phyloP scores from a whole-genome alignment of 2,329 filamentous ascomycete genomes.

The Clonostachys rosea region DNA sequence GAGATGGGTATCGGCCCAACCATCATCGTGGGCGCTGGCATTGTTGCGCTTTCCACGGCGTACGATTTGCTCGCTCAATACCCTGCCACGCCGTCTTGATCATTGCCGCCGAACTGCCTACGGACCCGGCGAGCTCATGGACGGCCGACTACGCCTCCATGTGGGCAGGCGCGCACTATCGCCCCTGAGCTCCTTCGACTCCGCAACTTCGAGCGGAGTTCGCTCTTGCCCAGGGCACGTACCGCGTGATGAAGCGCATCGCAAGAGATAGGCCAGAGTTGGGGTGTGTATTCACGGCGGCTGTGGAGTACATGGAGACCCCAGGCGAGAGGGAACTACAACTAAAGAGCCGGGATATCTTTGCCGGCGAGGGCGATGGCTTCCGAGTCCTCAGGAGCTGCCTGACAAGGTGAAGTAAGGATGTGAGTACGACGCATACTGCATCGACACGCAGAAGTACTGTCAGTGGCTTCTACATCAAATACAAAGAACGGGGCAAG shows the following conservation, averaged over 20 bases:
- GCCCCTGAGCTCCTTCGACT: conserved; percentile 35
- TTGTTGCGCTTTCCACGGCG: no score
- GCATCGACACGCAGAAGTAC: conserved; percentile 44
- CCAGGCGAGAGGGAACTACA: conserved; percentile 17
- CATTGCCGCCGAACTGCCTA: no score
- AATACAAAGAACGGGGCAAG: no score
- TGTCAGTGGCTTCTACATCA: conserved; percentile 22
- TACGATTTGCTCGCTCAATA: no score
- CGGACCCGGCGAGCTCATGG: no score
- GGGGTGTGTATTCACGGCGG: conserved; percentile 22
- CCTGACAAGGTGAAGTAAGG: conserved; percentile 36
- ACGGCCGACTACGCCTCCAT: conserved; percentile 44
- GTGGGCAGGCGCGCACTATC: conserved; percentile 53
- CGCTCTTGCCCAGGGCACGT: conserved; percentile 17
- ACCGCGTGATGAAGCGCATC: conserved; percentile 13
- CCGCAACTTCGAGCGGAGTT: conserved; percentile 22
- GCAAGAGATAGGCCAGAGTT: conserved; percentile 9
- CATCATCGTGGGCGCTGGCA: no score
- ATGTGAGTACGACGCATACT: conserved; percentile 40
- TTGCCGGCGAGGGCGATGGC: conserved; percentile 16
- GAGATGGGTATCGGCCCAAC: no score
- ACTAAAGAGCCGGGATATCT: conserved; percentile 14
- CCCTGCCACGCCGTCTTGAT: no score
- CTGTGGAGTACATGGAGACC: conserved; percentile 47
- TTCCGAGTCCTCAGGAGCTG: conserved; percentile 27